Base-by-base conservation (phyloP, 2,329 filamentous ascomycete species). In the Pseudogymnoascus sp. region DNA sequence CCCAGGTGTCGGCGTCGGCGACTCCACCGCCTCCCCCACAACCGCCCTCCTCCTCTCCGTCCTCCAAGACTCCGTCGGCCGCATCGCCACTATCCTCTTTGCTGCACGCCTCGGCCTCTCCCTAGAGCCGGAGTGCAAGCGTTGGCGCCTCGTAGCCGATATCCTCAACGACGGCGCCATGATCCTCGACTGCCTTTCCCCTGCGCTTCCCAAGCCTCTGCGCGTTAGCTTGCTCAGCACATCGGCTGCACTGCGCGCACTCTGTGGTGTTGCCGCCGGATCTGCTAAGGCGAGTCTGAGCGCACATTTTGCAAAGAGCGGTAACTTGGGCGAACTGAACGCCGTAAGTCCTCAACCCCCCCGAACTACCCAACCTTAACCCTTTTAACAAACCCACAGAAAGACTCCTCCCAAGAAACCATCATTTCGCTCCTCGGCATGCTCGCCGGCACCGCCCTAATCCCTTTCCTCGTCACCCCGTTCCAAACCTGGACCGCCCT, bases 361-460 rank as follows among this genome's bases (percentile, higher is more conserved):
- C 11, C 28, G 25, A 18, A 6, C 25, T 18, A 6, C 39, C 41
- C 22, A 14, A 20, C 38, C 8, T 59, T 35, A 35, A 41, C n/a
- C 30, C 57, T n/a, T n/a, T 61, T 69, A 18, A 67, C 22, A 57
- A 47, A 11, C 54, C 8, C 35, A 43, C 20, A 73, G 70, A 86
- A 96, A 81, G 93, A 97, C 72, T 91, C 91, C 11, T 95, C 90
- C 66, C 94, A 97, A 75, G 94, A 97, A 75, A 97, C 93, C 0
- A 85, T 96, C 18, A 90, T 99, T 61, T 93, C 90, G 2, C 79
- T 97, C 25, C 64, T 96, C 34, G 94, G 94, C 2, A 91, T 97
- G 83, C 79, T 96, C 59, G 84, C 82, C 12, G 94, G 94, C 0
- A 94, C 87, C 57, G 63, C 96, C 2, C 85, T 96, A 12, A 89